Evolutionary conservation across 805 yeast genomes (phyloP).

Genomic region (Wickerhamomyces rabaulensis): DNA sequence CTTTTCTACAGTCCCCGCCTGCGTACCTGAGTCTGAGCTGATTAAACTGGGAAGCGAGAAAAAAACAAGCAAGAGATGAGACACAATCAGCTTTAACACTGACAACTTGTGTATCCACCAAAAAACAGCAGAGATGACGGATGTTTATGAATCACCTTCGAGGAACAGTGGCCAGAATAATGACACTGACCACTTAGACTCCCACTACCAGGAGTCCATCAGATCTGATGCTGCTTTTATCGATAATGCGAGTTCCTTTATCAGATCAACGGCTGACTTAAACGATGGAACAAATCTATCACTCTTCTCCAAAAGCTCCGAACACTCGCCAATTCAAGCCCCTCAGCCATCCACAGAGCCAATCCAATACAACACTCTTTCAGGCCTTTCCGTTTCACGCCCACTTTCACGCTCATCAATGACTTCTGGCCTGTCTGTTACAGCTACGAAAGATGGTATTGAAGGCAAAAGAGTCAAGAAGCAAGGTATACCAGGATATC

Average conservation of each 20-base stretch:
- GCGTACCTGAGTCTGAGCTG: not conserved
- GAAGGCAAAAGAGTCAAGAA: slow-evolving; percentile 57
- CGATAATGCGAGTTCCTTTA: not conserved
- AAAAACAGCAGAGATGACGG: slow-evolving; percentile 1
- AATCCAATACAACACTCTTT: not conserved
- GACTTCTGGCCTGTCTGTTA: slow-evolving; percentile 64
- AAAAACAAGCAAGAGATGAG: not conserved
- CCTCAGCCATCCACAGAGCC: not conserved
- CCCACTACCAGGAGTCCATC: not conserved
- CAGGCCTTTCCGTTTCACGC: slow-evolving; percentile 34
- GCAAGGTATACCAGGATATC: slow-evolving; percentile 34
- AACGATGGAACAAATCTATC: not conserved
- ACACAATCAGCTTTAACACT: not conserved
- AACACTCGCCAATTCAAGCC: slow-evolving; percentile 1
- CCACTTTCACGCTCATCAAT: slow-evolving; percentile 58
- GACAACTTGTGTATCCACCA: not conserved
- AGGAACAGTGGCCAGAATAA: not conserved
- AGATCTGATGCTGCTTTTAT: not conserved
- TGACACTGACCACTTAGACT: not conserved
- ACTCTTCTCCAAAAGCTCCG: not conserved
- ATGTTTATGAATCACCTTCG: slow-evolving; percentile 3
- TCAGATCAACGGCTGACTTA: not conserved
- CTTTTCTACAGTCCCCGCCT: no score
- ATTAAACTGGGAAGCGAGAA: not conserved
- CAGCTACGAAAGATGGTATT: slow-evolving; percentile 70